phyloP scores from a whole-genome alignment of 192 early-diverging fungal species.

The Piromyces sp. region DNA sequence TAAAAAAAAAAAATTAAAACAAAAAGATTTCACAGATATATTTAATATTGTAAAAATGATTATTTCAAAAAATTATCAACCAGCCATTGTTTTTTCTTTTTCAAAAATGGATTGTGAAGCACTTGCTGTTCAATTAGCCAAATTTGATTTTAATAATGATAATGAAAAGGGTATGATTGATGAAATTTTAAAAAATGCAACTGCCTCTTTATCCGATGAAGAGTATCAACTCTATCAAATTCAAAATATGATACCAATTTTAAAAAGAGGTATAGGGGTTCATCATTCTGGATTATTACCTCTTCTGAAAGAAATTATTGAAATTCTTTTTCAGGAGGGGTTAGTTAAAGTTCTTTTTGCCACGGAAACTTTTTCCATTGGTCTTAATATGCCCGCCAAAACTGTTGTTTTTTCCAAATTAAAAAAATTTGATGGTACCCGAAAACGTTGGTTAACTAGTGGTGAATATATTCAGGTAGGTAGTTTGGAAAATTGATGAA shows the following conservation, averaged over 20 bases:
- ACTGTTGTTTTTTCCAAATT: constrained; percentile 91
- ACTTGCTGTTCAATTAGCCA: constrained; percentile 76
- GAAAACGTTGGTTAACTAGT: constrained; percentile 53
- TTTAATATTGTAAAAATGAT: constrained; percentile 93
- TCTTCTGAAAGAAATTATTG: constrained; percentile 90
- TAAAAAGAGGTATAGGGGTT: constrained; percentile 85
- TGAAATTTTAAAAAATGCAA: constrained; percentile 72
- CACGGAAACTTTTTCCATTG: constrained; percentile 97
- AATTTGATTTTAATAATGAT: constrained; percentile 80
- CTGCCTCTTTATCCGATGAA: constrained; percentile 64
- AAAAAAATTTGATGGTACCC: constrained; percentile 81
- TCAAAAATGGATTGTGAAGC: constrained; percentile 82
- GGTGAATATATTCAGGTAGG: constrained; percentile 88
- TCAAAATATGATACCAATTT: constrained; percentile 72
- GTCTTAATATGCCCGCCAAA: constrained; percentile 97
- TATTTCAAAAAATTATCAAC: constrained; percentile 83
- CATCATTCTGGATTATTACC: constrained; percentile 92
- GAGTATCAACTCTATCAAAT: constrained; percentile 83
- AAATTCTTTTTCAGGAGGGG: constrained; percentile 92
- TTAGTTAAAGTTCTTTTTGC: constrained; percentile 91
- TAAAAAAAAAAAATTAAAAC: no score
- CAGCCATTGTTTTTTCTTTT: constrained; percentile 93
- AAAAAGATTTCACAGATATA: constrained; percentile 45
- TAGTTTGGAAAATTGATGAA: no score
- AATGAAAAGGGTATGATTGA: constrained; percentile 66